These are phyloP conservation scores for Geotrichum histeridarum DNA, from an alignment of 1,139 yeast species.

Conservation along the genomic window DNA sequence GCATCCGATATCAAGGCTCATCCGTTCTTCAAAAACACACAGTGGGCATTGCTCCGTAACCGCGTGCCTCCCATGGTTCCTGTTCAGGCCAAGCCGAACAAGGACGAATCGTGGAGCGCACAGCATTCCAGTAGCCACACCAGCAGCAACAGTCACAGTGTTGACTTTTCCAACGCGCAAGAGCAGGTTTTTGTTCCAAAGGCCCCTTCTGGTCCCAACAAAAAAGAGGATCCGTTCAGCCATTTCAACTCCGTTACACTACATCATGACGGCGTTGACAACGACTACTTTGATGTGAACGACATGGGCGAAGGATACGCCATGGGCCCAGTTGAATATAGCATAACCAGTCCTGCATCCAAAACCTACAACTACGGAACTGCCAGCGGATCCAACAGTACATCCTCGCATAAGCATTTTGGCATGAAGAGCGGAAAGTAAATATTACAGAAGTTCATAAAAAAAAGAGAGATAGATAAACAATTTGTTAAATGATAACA, in stretches of 20 bases:
- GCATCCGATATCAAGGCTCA: slow-evolving; percentile 92
- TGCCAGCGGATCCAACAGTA: slow-evolving; percentile 1
- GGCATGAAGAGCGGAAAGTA: slow-evolving; percentile 17
- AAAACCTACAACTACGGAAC: slow-evolving; percentile 1
- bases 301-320: slow-evolving; percentile 1
- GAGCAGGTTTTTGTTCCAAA: slow-evolving; percentile 3
- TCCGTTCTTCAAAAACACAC: slow-evolving; percentile 80
- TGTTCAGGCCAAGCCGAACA: slow-evolving; percentile 52
- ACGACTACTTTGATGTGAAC: slow-evolving; percentile 14
- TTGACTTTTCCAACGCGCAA: slow-evolving; percentile 15
- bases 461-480: not conserved
- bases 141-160: slow-evolving; percentile 25
- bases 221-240: slow-evolving; percentile 71
- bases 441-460: not conserved
- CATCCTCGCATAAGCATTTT: slow-evolving; percentile 18
- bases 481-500: not conserved
- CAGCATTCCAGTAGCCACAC: not conserved
- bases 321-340: slow-evolving; percentile 14
- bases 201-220: slow-evolving; percentile 22
- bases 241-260: slow-evolving; percentile 85
- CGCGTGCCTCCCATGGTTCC: slow-evolving; percentile 96
- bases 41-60: slow-evolving; percentile 91
- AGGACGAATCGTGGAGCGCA: slow-evolving; percentile 20
- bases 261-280: slow-evolving; percentile 52
- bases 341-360: slow-evolving; percentile 9